A percentile compares a stretch with the other conserved stretches of the same genome.
Evolutionary conservation across 305 asterid species (phyloP).

Genomic region (Rubia balearica): DNA sequence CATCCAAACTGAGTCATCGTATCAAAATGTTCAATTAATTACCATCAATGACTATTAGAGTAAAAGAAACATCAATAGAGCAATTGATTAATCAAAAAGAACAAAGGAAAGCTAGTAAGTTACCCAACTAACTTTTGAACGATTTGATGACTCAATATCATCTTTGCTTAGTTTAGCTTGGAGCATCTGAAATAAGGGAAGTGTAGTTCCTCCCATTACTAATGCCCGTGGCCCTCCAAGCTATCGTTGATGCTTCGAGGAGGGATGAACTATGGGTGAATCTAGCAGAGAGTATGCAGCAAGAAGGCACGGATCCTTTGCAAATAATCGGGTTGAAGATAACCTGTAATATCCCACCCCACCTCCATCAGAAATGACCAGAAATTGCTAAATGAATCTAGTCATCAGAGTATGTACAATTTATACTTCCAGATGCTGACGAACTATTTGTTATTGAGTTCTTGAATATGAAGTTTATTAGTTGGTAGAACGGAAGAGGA

Average conservation of each 20-base stretch:
- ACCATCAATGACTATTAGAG: background rate
- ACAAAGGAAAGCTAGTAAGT: no score
- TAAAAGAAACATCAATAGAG: no score
- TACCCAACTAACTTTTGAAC: no score
- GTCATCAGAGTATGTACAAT: background rate
- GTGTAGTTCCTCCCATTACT: no score
- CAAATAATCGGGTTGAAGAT: slow-evolving; percentile 76
- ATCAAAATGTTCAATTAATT: background rate
- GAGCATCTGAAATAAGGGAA: no score
- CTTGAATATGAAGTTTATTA: slow-evolving; percentile 64
- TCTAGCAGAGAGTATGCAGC: slow-evolving; percentile 45
- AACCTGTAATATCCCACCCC: slow-evolving; percentile 42
- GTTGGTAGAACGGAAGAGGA: slow-evolving; percentile 74
- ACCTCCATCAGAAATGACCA: background rate
- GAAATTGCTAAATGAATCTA: no score
- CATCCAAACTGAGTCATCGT: background rate
- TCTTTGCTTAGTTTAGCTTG: no score
- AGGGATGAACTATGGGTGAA: slow-evolving; percentile 46
- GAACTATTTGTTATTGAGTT: background rate
- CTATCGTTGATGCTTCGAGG: no score
- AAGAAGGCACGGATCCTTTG: slow-evolving; percentile 66
- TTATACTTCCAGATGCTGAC: background rate
- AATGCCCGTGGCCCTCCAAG: no score
- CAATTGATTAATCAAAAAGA: no score
- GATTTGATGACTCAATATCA: no score